Percentiles rank a stretch among this genome's conserved stretches.
Conservation (phyloP, 106 monocot species). For the Dendrobium officinale region DNA sequence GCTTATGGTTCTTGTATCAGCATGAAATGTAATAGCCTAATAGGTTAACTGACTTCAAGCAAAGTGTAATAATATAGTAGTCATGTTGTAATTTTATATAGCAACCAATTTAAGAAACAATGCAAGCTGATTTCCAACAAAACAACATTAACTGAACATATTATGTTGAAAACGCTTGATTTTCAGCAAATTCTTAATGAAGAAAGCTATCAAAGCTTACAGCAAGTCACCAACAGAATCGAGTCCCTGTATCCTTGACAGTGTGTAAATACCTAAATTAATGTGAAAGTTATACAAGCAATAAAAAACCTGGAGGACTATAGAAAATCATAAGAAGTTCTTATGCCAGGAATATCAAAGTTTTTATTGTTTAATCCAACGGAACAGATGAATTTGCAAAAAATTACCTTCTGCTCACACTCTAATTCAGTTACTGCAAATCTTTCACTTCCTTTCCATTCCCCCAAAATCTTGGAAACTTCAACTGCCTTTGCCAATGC, state of each 20-base stretch:
- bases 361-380: background rate
- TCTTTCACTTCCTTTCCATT: constrained; percentile 36
- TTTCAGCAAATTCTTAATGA: background rate
- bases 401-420: constrained; percentile 20
- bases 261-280: too few relatives aligned
- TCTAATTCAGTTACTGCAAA: constrained; percentile 25
- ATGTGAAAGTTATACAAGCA: too few relatives aligned
- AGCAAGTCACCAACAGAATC: background rate
- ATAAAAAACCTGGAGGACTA: too few relatives aligned
- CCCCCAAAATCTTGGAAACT: constrained; percentile 39
- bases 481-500: constrained; percentile 31
- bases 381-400: too few relatives aligned
- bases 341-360: background rate
- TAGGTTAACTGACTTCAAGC: background rate
- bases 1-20: background rate
- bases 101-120: too few relatives aligned
- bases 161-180: too few relatives aligned
- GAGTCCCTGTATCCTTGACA: too few relatives aligned
- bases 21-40: background rate
- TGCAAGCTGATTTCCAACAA: too few relatives aligned
- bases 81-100: background rate
- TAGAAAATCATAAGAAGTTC: background rate
- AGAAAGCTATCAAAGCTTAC: too few relatives aligned
- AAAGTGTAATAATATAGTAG: background rate
- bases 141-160: background rate